Conservation (phyloP, 345 rosid species). For the Zanthoxylum bungeanum region DNA sequence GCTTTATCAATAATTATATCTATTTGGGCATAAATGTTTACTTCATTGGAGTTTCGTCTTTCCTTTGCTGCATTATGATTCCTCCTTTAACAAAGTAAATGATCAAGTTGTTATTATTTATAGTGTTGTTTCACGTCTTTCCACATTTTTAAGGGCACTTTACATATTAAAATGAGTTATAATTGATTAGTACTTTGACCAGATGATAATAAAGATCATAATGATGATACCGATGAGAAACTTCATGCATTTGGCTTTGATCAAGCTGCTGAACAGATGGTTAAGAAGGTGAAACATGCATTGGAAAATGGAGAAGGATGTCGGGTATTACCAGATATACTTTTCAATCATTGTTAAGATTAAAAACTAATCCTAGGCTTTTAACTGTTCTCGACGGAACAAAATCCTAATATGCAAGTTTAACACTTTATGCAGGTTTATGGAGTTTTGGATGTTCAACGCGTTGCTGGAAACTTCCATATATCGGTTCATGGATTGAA, state of each 20-base stretch:
- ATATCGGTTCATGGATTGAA: slow-evolving; percentile 94
- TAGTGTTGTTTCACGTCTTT: background rate
- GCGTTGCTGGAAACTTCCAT: slow-evolving; percentile 99
- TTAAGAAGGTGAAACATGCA: slow-evolving; percentile 91
- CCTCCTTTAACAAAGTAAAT: background rate
- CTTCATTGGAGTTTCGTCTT: background rate
- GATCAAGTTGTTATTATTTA: background rate
- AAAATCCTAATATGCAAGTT: slow-evolving; percentile 17
- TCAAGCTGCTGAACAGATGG: slow-evolving; percentile 73
- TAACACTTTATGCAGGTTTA: slow-evolving; percentile 56
- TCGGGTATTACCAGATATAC: slow-evolving; percentile 49
- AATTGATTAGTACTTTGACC: slow-evolving; percentile 14
- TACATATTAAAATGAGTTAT: background rate
- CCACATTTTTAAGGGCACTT: background rate
- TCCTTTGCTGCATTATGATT: background rate
- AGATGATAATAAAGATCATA: slow-evolving; percentile 67
- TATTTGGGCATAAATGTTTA: background rate
- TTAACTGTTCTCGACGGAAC: background rate
- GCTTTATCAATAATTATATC: background rate
- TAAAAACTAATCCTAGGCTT: background rate
- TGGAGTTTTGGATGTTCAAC: slow-evolving; percentile 92
- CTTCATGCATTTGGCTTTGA: slow-evolving; percentile 64
- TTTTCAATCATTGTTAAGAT: background rate
- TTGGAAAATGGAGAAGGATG: slow-evolving; percentile 90
- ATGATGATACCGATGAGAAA: slow-evolving; percentile 47